phyloP scores from a whole-genome alignment of 129 eudicot species.

The Calendula officinalis region DNA sequence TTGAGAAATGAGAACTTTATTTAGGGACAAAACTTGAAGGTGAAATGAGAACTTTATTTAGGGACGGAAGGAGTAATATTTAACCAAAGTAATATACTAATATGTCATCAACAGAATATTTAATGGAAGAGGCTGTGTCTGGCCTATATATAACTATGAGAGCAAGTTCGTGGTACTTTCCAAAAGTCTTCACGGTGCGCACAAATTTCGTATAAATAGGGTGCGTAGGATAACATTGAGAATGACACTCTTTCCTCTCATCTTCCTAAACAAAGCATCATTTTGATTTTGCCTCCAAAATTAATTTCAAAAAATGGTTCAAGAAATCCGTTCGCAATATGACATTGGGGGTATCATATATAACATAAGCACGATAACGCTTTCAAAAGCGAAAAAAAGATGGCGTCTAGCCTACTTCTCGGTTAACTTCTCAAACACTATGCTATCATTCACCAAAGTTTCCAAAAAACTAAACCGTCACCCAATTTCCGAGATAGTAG shows the following conservation, averaged over 20 bases:
- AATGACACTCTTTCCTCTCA: conserved; percentile 23
- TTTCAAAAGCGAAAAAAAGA: conserved; percentile 56
- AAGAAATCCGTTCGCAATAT: conserved; percentile 8
- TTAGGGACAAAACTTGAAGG: no score
- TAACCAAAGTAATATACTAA: no score
- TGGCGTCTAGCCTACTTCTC: conserved; percentile 65
- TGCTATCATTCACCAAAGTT: conserved; percentile 38
- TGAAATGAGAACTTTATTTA: no score
- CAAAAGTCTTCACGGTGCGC: not conserved
- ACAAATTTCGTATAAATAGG: not conserved
- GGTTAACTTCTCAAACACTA: conserved; percentile 46
- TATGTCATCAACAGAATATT: no score
- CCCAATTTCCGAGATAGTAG: conserved; percentile 17
- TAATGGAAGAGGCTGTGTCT: no score
- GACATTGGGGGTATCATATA: conserved; percentile 36
- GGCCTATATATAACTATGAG: no score
- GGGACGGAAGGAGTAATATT: no score
- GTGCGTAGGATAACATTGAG: not conserved
- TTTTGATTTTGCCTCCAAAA: not conserved
- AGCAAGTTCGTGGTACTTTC: conserved; percentile 22
- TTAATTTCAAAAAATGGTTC: conserved; percentile 17
- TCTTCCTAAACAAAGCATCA: not conserved
- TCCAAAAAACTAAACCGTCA: conserved; percentile 15
- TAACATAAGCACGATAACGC: conserved; percentile 41
- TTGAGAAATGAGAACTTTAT: no score